phyloP scores from a whole-genome alignment of 805 yeast genomes.

The Candida fluviatilis region DNA sequence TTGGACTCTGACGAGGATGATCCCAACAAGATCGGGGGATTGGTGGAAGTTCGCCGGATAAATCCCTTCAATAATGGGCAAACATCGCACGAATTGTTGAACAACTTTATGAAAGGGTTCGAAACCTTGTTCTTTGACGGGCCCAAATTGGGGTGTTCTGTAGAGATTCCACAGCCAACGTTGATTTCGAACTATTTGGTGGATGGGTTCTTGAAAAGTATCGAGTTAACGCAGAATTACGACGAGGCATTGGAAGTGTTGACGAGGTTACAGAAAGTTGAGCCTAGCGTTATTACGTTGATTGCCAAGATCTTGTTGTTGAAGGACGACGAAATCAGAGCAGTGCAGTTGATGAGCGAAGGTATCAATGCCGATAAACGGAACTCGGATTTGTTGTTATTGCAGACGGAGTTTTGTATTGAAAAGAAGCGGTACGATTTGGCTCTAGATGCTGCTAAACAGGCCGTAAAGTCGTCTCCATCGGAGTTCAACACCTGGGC shows the following conservation, averaged over 20 bases:
- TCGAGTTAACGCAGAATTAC: slow-evolving; percentile 62
- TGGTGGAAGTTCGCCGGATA: slow-evolving; percentile 80
- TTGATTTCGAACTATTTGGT: slow-evolving; percentile 63
- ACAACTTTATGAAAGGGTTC: slow-evolving; percentile 57
- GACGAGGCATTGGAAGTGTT: slow-evolving; percentile 59
- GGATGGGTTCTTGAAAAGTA: slow-evolving; percentile 64
- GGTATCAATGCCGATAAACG: slow-evolving; percentile 49
- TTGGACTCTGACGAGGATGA: slow-evolving; percentile 72
- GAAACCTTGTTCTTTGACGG: slow-evolving; percentile 66
- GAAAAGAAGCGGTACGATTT: slow-evolving; percentile 50
- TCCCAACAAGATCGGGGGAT: slow-evolving; percentile 42
- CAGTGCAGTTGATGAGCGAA: slow-evolving; percentile 47
- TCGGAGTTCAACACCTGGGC: slow-evolving; percentile 77
- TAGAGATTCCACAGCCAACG: slow-evolving; percentile 68
- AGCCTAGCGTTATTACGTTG: slow-evolving; percentile 55
- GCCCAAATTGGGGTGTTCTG: slow-evolving; percentile 56
- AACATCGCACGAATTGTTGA: slow-evolving; percentile 38
- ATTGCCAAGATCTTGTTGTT: slow-evolving; percentile 50
- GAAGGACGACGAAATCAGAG: slow-evolving; percentile 57
- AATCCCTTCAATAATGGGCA: slow-evolving; percentile 62
- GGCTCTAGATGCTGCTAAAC: slow-evolving; percentile 56
- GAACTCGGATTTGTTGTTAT: slow-evolving; percentile 49
- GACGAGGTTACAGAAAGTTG: slow-evolving; percentile 44
- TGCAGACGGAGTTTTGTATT: slow-evolving; percentile 57
- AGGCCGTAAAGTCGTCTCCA: slow-evolving; percentile 68